phyloP scores from a whole-genome alignment of 169 alveolate species.

The Besnoitia besnoiti region DNA sequence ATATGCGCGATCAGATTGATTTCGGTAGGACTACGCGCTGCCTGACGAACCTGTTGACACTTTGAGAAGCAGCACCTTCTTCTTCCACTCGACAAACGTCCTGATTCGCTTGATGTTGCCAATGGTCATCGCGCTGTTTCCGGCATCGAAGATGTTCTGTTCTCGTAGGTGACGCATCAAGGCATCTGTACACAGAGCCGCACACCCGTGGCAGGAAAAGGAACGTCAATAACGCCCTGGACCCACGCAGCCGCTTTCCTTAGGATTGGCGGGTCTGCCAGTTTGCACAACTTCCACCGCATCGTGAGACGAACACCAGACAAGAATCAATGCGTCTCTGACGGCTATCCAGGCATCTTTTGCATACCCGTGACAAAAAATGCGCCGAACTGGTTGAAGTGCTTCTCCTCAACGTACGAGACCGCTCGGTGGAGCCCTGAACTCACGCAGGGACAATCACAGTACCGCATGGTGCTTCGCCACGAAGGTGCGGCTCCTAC shows the following conservation, averaged over 20 bases:
- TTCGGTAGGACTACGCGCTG: too few relatives aligned
- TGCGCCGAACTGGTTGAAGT: constrained; percentile 28
- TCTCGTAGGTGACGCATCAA: background rate
- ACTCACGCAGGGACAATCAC: background rate
- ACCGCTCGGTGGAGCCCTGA: background rate
- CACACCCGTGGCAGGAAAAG: too few relatives aligned
- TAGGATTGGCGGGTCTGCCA: too few relatives aligned
- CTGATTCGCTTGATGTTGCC: constrained; percentile 6
- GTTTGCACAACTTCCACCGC: too few relatives aligned
- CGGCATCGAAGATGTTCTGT: background rate
- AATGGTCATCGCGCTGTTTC: constrained; percentile 24
- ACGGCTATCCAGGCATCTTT: too few relatives aligned
- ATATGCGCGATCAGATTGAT: too few relatives aligned
- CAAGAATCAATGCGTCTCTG: too few relatives aligned
- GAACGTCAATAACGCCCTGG: too few relatives aligned
- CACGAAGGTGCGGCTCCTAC: too few relatives aligned
- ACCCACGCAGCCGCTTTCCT: too few relatives aligned
- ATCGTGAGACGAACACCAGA: too few relatives aligned
- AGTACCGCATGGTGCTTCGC: too few relatives aligned
- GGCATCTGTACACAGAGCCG: background rate
- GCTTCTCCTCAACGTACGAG: background rate
- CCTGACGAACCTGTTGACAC: constrained; percentile 34
- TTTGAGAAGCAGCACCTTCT: constrained; percentile 1
- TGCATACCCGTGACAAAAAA: constrained; percentile 25
- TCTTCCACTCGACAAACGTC: constrained; percentile 23